These are phyloP conservation scores for Oryza australiensis DNA, from an alignment of 176 grass and related monocot genomes.

Conservation along the genomic window DNA sequence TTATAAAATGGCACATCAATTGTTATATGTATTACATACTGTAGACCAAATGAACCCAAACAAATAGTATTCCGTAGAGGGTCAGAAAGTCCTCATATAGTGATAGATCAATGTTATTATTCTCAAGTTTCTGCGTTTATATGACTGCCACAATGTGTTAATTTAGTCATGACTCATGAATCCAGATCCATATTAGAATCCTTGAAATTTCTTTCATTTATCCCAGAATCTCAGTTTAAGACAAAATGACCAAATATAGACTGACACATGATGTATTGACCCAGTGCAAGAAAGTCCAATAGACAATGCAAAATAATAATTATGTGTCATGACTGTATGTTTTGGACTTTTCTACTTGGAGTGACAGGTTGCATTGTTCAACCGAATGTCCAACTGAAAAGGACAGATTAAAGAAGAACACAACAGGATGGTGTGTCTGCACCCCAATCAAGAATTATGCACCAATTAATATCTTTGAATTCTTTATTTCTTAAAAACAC, in stretches of 20 bases:
- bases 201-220: slow-evolving; percentile 12
- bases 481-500: background rate
- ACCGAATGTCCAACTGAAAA: slow-evolving; percentile 35
- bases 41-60: background rate
- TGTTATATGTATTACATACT: background rate
- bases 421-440: slow-evolving; percentile 6
- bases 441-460: slow-evolving; percentile 6
- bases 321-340: slow-evolving; percentile 5
- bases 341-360: slow-evolving; percentile 39
- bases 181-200: background rate
- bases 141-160: background rate
- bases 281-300: background rate
- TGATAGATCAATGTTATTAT: slow-evolving; percentile 3
- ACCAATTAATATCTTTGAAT: background rate
- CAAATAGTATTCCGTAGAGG: background rate
- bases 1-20: slow-evolving; percentile 1
- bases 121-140: background rate
- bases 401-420: slow-evolving; percentile 22
- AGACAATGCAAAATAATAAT: background rate
- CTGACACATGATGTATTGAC: background rate
- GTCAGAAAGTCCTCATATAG: background rate
- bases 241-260: slow-evolving; percentile 13
- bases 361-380: slow-evolving; percentile 14
- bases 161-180: background rate
- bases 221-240: background rate